Conservation (phyloP, 2,329 filamentous ascomycete genomes). For the Claviceps humidiphila region DNA sequence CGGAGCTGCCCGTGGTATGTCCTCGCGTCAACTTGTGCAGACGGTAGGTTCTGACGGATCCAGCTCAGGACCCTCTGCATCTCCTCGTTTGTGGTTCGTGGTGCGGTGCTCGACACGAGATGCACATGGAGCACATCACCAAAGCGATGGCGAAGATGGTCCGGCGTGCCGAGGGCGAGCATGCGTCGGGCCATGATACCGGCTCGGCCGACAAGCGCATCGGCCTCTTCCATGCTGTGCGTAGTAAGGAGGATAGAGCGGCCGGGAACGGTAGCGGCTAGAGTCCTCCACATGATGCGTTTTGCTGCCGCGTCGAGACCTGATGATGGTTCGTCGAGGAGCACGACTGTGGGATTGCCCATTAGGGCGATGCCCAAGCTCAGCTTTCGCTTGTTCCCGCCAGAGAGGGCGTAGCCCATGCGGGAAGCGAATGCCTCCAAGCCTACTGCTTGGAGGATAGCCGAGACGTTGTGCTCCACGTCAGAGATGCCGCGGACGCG, state of each 20-base stretch:
- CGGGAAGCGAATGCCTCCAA: conserved; percentile 56
- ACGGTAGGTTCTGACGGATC: conserved; percentile 47
- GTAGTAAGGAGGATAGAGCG: conserved; percentile 81
- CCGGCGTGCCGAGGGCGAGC: conserved; percentile 69
- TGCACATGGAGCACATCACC: conserved; percentile 74
- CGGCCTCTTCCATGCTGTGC: conserved; percentile 91
- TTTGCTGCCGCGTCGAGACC: conserved; percentile 88
- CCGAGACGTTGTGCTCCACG: conserved; percentile 62
- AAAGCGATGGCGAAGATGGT: conserved; percentile 58
- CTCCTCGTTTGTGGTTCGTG: conserved; percentile 55
- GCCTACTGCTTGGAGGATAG: conserved; percentile 71
- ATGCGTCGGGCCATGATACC: conserved; percentile 79
- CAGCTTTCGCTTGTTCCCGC: conserved; percentile 89
- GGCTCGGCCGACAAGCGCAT: conserved; percentile 69
- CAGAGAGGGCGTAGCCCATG: conserved; percentile 68
- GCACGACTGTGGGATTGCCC: conserved; percentile 75
- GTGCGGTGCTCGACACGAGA: conserved; percentile 61
- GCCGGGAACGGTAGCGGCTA: conserved; percentile 59
- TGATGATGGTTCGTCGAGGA: conserved; percentile 80
- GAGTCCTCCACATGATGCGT: conserved; percentile 82
- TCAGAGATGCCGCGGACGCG: conserved; percentile 66
- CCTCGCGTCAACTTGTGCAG: conserved; percentile 56
- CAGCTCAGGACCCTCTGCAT: conserved; percentile 54
- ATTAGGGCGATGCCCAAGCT: conserved; percentile 82
- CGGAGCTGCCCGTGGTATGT: conserved; percentile 76